Evolutionary conservation across 2,329 filamentous ascomycete species (phyloP).

Genomic region (Microcera coccophila): DNA sequence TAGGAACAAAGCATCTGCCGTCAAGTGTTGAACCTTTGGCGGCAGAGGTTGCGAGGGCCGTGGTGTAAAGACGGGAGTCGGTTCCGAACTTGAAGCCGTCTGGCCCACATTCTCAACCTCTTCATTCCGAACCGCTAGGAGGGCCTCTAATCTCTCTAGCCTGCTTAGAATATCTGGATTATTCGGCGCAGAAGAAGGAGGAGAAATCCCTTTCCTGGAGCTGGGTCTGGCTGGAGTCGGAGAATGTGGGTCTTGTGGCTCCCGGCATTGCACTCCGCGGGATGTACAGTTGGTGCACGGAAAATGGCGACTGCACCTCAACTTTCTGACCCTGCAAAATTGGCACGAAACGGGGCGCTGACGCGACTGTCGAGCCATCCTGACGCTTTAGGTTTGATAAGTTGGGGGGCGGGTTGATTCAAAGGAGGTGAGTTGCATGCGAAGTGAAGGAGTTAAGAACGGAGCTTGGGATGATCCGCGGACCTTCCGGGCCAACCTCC

Average conservation of each 20-base stretch:
- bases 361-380: constrained; percentile 32
- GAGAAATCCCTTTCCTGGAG: constrained; percentile 6
- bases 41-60: constrained; percentile 15
- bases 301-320: constrained; percentile 35
- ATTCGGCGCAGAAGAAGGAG: constrained; percentile 3
- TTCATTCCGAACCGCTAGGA: constrained; percentile 20
- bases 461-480: constrained; percentile 11
- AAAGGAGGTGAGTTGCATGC: constrained; percentile 4
- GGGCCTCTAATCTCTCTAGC: constrained; percentile 26
- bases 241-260: constrained; percentile 22
- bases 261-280: constrained; percentile 32
- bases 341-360: constrained; percentile 35
- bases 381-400: background rate
- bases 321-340: constrained; percentile 34
- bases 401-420: background rate
- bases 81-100: background rate
- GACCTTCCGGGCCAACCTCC: constrained; percentile 23
- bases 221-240: constrained; percentile 10
- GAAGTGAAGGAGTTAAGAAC: constrained; percentile 11
- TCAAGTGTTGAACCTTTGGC: constrained; percentile 31
- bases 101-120: constrained; percentile 8
- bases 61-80: constrained; percentile 2
- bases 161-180: constrained; percentile 21
- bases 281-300: constrained; percentile 36
- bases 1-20: constrained; percentile 33